Conservation (phyloP, 1,284 basidiomycete genomes). For the Agaricales sp. region DNA sequence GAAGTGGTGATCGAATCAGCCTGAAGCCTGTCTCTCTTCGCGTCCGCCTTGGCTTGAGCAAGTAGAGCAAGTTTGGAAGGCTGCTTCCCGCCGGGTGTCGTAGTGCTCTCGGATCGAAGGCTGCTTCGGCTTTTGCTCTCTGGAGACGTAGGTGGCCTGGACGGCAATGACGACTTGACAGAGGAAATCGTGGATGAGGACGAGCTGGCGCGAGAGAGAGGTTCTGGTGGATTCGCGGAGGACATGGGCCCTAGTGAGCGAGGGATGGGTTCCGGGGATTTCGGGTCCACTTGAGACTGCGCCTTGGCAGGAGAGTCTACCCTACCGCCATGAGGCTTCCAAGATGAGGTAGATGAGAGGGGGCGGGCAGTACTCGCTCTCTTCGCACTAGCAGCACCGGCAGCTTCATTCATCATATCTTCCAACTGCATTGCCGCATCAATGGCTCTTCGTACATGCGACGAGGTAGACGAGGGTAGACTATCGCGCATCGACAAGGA, state of each 20-base stretch:
- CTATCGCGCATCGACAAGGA: constrained; percentile 15
- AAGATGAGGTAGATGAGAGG: no score
- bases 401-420: constrained; percentile 12
- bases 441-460: constrained; percentile 51
- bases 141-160: background rate
- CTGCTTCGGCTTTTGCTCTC: background rate
- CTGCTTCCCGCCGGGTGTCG: constrained; percentile 18
- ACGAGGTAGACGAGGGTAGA: constrained; percentile 38
- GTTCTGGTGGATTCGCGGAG: background rate
- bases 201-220: background rate
- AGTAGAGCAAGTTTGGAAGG: constrained; percentile 65
- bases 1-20: constrained; percentile 6
- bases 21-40: constrained; percentile 25
- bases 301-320: no score
- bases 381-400: background rate
- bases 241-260: background rate
- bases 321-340: no score
- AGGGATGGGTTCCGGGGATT: background rate
- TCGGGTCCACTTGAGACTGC: no score
- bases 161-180: no score
- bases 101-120: background rate
- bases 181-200: no score
- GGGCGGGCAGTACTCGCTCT: no score
- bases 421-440: constrained; percentile 30
- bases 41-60: constrained; percentile 47